Evolutionary conservation across 768 basidiomycete species (phyloP).

Genomic region (Lactarius hengduanensis): DNA sequence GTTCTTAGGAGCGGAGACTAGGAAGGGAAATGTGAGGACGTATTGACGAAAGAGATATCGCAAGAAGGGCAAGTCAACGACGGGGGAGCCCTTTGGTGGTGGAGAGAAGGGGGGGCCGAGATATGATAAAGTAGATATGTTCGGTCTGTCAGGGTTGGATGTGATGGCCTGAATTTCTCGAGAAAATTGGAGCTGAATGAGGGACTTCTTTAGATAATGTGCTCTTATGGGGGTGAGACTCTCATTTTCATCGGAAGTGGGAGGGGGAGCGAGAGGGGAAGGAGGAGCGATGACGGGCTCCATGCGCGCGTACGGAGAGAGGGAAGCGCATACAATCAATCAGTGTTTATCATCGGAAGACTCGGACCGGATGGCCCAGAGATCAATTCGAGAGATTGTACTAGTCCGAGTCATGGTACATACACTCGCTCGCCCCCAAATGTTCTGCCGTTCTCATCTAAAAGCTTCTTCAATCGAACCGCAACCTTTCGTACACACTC

Average conservation of each 20-base stretch:
- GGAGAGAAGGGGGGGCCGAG: constrained; percentile 87
- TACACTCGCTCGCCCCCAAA: constrained; percentile 41
- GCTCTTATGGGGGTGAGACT: constrained; percentile 85
- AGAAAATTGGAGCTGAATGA: constrained; percentile 82
- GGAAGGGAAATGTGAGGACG: constrained; percentile 92
- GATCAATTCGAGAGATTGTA: background rate
- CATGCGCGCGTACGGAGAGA: background rate
- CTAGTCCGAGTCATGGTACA: constrained; percentile 31
- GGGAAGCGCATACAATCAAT: background rate
- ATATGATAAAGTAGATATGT: constrained; percentile 71
- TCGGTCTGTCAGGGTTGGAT: constrained; percentile 42
- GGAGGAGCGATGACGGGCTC: background rate
- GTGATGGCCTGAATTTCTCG: constrained; percentile 74
- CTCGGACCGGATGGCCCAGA: constrained; percentile 12
- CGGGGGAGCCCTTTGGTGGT: constrained; percentile 55
- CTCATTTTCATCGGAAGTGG: constrained; percentile 8
- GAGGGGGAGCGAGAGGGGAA: background rate
- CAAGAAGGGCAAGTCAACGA: constrained; percentile 81
- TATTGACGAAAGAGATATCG: constrained; percentile 91
- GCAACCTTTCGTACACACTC: constrained; percentile 63
- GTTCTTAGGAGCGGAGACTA: constrained; percentile 80
- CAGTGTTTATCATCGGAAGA: constrained; percentile 1
- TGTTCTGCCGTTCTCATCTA: constrained; percentile 55
- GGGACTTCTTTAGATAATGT: constrained; percentile 97
- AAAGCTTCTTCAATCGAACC: constrained; percentile 52